Percentiles rank a stretch among this genome's conserved stretches.
These are phyloP conservation scores for Groenewaldozyma tartarivorans DNA, from an alignment of 805 yeast species.

Conservation along the genomic window DNA sequence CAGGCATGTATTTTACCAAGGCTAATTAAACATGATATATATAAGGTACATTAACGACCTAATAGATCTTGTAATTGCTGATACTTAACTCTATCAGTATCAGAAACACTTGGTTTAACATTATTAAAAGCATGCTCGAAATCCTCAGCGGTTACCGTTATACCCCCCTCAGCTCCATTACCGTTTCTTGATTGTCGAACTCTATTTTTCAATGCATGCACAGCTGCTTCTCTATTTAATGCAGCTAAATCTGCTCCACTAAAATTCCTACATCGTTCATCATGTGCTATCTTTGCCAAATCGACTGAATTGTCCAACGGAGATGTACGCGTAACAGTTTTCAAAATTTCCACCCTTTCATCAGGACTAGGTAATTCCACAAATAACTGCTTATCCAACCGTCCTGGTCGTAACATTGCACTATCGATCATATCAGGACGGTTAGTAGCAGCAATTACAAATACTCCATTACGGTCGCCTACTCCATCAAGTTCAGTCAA, in stretches of 20 bases:
- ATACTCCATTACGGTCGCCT: constrained; percentile 85
- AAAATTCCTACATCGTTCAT: constrained; percentile 76
- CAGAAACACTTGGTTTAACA: constrained; percentile 87
- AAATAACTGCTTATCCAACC: constrained; percentile 85
- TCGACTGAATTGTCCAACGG: constrained; percentile 63
- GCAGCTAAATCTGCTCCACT: constrained; percentile 96
- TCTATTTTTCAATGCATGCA: constrained; percentile 39
- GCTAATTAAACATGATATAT: neutral
- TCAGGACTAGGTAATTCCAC: constrained; percentile 76
- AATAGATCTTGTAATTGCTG: constrained; percentile 31
- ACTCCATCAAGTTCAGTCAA: constrained; percentile 93
- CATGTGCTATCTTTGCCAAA: constrained; percentile 52
- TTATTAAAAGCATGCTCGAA: constrained; percentile 61
- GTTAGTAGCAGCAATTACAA: constrained; percentile 93
- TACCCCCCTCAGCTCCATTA: constrained; percentile 19
- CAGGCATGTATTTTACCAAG: neutral
- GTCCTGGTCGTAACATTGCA: constrained; percentile 95
- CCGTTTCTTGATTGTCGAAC: constrained; percentile 33
- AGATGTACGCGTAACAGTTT: constrained; percentile 64
- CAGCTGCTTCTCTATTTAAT: constrained; percentile 74
- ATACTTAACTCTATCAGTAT: constrained; percentile 68
- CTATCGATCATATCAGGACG: constrained; percentile 98
- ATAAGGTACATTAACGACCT: constrained; percentile 4
- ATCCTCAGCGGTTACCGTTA: constrained; percentile 51
- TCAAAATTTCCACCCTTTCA: constrained; percentile 75